These are phyloP conservation scores for Trichoderma oligosporum DNA, from an alignment of 2,329 filamentous ascomycete genomes.

Conservation along the genomic window DNA sequence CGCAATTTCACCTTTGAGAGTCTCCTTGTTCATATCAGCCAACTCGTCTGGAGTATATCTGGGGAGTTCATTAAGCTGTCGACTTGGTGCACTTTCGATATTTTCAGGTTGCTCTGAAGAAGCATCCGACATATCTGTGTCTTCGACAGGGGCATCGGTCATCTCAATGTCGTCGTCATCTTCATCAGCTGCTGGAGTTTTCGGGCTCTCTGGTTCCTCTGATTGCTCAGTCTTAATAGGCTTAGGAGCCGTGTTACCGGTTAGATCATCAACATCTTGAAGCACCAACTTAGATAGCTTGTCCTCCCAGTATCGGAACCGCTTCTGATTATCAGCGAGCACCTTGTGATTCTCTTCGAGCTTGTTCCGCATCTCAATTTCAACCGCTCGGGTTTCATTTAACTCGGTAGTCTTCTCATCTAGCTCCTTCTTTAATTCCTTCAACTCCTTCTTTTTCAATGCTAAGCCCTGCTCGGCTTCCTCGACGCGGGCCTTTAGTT, in stretches of 20 bases:
- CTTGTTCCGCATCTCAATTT: slow-evolving; percentile 98
- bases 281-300: slow-evolving; percentile 80
- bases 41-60: slow-evolving; percentile 72
- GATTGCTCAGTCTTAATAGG: slow-evolving; percentile 28
- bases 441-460: slow-evolving; percentile 75
- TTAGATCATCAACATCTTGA: slow-evolving; percentile 73
- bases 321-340: slow-evolving; percentile 79
- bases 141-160: slow-evolving; percentile 28
- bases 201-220: slow-evolving; percentile 22
- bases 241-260: slow-evolving; percentile 36
- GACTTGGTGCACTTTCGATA: slow-evolving; percentile 25
- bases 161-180: slow-evolving; percentile 36
- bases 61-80: slow-evolving; percentile 60
- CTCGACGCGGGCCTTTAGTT: slow-evolving; percentile 68
- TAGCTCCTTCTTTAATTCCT: slow-evolving; percentile 74
- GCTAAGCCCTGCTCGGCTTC: slow-evolving; percentile 76
- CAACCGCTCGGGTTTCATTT: slow-evolving; percentile 80
- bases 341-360: slow-evolving; percentile 94
- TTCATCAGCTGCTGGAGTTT: background rate
- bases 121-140: slow-evolving; percentile 25
- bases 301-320: slow-evolving; percentile 80
- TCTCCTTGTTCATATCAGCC: slow-evolving; percentile 60
- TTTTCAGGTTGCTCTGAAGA: slow-evolving; percentile 28
- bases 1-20: slow-evolving; percentile 59
- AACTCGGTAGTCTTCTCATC: slow-evolving; percentile 82